phyloP scores from a whole-genome alignment of 495 filamentous ascomycete species.

The Thozetella sp. region DNA sequence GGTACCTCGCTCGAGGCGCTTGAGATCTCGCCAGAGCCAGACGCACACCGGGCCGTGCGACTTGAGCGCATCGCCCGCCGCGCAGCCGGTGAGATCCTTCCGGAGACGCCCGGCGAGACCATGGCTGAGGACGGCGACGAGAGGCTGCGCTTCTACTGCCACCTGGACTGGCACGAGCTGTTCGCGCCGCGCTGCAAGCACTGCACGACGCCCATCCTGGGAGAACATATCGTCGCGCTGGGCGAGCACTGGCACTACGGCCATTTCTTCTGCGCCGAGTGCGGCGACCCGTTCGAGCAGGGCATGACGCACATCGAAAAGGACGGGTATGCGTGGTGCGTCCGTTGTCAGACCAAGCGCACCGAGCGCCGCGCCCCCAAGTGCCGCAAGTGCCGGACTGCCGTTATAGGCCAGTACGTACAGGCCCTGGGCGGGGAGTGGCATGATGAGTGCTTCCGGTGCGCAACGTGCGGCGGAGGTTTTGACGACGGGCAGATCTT shows the following conservation, averaged over 20 bases:
- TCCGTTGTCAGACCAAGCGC: conserved; percentile 87
- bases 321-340: conserved; percentile 98
- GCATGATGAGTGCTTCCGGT: conserved; percentile 91
- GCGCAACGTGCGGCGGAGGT: conserved; percentile 52
- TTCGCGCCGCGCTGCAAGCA: conserved; percentile 93
- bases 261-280: conserved; percentile 99
- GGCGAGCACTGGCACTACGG: conserved; percentile 96
- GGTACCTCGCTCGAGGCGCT: conserved; percentile 88
- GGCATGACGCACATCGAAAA: conserved; percentile 92
- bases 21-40: conserved; percentile 92
- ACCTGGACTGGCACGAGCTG: conserved; percentile 95
- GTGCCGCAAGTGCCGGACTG: conserved; percentile 81
- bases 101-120: conserved; percentile 57
- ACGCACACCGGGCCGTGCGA: conserved; percentile 65
- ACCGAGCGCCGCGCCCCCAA: conserved; percentile 73
- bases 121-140: conserved; percentile 68
- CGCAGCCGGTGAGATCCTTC: conserved; percentile 58
- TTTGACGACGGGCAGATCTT: conserved; percentile 61
- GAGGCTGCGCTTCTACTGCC: conserved; percentile 86
- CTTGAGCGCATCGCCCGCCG: conserved; percentile 67
- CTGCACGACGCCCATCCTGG: conserved; percentile 98
- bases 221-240: conserved; percentile 90
- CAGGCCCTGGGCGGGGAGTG: conserved; percentile 88
- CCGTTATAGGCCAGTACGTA: conserved; percentile 85
- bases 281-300: conserved; percentile 89